A percentile compares a stretch with the other conserved stretches of the same genome.
phyloP scores from a whole-genome alignment of 1,284 basidiomycete species.

The Jaminaea rosea region DNA sequence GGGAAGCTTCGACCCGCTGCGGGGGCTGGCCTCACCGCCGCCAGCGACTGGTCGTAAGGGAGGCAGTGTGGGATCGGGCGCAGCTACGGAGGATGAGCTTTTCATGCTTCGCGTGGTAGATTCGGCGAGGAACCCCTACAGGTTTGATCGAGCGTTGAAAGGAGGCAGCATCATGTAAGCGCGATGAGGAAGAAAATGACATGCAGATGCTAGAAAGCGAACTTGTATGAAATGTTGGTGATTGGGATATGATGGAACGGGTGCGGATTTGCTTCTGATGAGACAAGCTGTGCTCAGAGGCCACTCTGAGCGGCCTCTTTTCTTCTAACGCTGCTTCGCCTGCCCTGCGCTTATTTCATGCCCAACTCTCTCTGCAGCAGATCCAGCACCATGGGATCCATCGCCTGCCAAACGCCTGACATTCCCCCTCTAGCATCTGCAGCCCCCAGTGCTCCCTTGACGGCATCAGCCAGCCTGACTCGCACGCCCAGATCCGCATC shows the following conservation, averaged over 20 bases:
- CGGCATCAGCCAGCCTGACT: slow-evolving; percentile 16
- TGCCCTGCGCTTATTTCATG: neutral
- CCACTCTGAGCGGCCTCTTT: too few relatives aligned
- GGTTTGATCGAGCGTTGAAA: neutral
- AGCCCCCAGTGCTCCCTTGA: slow-evolving; percentile 20
- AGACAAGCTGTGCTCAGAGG: too few relatives aligned
- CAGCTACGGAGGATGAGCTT: neutral
- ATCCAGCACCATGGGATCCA: slow-evolving; percentile 40
- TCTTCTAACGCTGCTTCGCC: too few relatives aligned
- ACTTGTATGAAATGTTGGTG: too few relatives aligned
- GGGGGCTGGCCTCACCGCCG: neutral
- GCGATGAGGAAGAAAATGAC: too few relatives aligned
- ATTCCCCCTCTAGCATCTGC: slow-evolving; percentile 19
- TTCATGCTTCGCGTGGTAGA: neutral
- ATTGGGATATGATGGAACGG: too few relatives aligned
- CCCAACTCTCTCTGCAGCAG: slow-evolving; percentile 31
- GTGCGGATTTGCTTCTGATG: too few relatives aligned
- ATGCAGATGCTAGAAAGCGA: too few relatives aligned
- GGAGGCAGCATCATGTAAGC: neutral
- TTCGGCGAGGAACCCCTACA: neutral
- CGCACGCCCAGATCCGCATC: slow-evolving; percentile 22
- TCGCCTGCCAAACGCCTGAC: slow-evolving; percentile 11
- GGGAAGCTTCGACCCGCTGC: neutral
- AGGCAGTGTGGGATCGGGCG: neutral
- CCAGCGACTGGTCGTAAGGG: neutral